Evolutionary conservation across 1,284 basidiomycete genomes (phyloP).

Genomic region (Ustilago loliicola): DNA sequence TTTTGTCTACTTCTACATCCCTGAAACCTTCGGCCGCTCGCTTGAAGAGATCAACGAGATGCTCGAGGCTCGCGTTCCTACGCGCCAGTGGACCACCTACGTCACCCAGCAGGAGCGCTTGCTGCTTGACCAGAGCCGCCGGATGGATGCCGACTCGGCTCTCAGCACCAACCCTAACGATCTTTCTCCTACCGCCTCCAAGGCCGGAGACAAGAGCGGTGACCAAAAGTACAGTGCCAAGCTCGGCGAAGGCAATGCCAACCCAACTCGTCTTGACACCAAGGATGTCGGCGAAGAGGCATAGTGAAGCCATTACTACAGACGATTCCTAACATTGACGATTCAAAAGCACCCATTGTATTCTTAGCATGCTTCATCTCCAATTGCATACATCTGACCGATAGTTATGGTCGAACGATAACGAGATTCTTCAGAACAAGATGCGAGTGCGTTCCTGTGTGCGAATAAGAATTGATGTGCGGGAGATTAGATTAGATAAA

Average conservation of each 20-base stretch:
- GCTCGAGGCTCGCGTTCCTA: conserved; percentile 57
- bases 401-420: not conserved
- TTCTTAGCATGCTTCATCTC: conserved; percentile 21
- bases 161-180: conserved; percentile 33
- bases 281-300: conserved; percentile 27
- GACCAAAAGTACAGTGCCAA: conserved; percentile 24
- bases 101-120: conserved; percentile 45
- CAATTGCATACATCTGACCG: not conserved
- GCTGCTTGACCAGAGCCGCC: conserved; percentile 42
- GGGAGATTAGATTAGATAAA: not conserved
- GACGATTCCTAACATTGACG: not conserved
- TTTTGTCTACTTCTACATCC: conserved; percentile 73
- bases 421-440: not conserved
- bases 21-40: conserved; percentile 60
- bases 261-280: conserved; percentile 36
- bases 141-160: conserved; percentile 25
- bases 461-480: too few relatives aligned
- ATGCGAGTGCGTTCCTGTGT: not conserved
- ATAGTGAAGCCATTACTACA: not conserved
- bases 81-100: conserved; percentile 57
- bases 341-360: conserved; percentile 13
- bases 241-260: conserved; percentile 15
- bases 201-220: conserved; percentile 37
- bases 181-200: conserved; percentile 25
- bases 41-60: conserved; percentile 68